Evolutionary conservation across 495 filamentous ascomycete species (phyloP), one percentile per base, ranked within the genome.

Genomic region (Aspergillus mulundensis): DNA sequence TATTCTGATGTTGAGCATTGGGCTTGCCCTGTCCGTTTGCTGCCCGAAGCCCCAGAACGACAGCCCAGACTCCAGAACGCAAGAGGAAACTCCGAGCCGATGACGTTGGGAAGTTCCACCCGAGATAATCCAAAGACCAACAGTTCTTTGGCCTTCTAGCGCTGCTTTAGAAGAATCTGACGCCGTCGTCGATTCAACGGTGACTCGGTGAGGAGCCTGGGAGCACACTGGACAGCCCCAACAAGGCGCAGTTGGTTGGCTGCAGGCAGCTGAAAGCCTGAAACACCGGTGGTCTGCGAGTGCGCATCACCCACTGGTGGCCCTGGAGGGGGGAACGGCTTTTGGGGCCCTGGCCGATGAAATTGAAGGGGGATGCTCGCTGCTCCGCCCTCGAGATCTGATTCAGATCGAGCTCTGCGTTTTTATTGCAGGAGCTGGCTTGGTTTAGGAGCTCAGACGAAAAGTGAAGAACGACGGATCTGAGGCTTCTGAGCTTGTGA

Each of bases 81-180:
- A 36, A 40, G n/a, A 40, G 38, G 38, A 18, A 36, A 40, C 38
- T 40, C 5, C 15, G 38, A 12, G 38, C 38, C 38, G 38, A 40
- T 18, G n/a, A 40, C 15, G 38, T 40, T 40, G 38, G 38, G n/a
- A 40, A 40, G 5, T 18, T 6, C 12, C n/a, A 3, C n/a, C 48
- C 48, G 34, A 39, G 16, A 34, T 11, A 28, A 38, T 6, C 7
- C 12, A 36, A 36, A 40, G 38, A 18, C 38, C 38, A 16, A 18
- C 11, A 11, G 48, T 40, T 39, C 48, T 50, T 50, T 18, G 20
- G n/a, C 21, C 19, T 50, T 50, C 48, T 50, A 50, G 48, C 48
- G 48, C 19, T 19, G 11, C 18, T 50, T 39, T 50, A 50, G 48
- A 50, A 50, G 3, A 50, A n/a, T 39, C 12, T 39, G 34, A 40